Conservation (phyloP, 768 basidiomycete genomes). For the Termitomyces sp. region DNA sequence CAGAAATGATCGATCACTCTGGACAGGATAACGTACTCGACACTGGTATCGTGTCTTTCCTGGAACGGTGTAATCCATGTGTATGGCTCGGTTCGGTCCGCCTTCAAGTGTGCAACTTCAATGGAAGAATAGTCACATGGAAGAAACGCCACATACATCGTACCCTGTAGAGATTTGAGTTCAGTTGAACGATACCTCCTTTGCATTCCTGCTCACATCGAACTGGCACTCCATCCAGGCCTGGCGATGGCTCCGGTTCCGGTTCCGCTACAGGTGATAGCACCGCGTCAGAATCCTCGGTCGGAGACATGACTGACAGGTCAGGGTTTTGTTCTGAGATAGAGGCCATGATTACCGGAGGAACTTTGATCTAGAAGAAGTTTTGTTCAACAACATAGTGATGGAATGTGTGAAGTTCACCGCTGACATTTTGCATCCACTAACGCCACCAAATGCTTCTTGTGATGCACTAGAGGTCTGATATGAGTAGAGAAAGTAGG, state of each 20-base stretch:
- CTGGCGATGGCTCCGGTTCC: constrained; percentile 68
- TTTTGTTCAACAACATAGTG: constrained; percentile 5
- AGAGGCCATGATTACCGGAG: constrained; percentile 23
- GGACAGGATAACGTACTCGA: constrained; percentile 54
- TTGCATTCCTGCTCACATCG: constrained; percentile 59
- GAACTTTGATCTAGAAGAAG: constrained; percentile 16
- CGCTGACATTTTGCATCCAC: constrained; percentile 11
- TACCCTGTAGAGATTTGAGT: constrained; percentile 55
- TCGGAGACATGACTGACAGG: constrained; percentile 42
- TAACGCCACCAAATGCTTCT: constrained; percentile 8
- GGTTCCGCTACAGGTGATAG: constrained; percentile 44
- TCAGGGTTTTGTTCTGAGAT: constrained; percentile 30
- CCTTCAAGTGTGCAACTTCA: constrained; percentile 39
- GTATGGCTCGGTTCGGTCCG: constrained; percentile 79
- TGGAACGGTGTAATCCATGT: constrained; percentile 83
- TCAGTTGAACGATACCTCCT: constrained; percentile 2
- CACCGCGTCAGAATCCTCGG: constrained; percentile 61
- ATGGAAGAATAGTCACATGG: constrained; percentile 15
- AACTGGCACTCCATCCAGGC: constrained; percentile 70
- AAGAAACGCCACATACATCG: constrained; percentile 56
- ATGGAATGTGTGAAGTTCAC: constrained; percentile 9
- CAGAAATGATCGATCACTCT: constrained; percentile 10
- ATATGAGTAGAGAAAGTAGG: neutral
- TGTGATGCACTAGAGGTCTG: neutral
- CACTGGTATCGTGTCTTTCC: constrained; percentile 75